phyloP scores from a whole-genome alignment of 257 asterid species.

The Salvia splendens region DNA sequence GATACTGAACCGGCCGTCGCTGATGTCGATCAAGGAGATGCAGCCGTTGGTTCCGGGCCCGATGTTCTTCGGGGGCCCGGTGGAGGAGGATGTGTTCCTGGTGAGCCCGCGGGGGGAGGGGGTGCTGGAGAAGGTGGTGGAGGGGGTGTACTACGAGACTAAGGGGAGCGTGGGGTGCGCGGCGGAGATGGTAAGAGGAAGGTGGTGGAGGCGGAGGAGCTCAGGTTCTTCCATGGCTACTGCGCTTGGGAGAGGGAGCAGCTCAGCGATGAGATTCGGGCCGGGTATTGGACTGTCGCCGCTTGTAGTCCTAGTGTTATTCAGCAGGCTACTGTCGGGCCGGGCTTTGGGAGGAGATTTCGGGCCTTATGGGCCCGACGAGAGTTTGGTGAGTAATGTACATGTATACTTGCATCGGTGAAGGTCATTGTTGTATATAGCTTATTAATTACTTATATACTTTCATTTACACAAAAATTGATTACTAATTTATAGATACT shows the following conservation, averaged over 20 bases:
- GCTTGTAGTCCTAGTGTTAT: conserved; percentile 73
- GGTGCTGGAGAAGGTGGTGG: conserved; percentile 75
- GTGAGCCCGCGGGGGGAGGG: conserved; percentile 64
- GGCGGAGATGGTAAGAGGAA: conserved; percentile 82
- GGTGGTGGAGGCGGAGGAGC: conserved; percentile 49
- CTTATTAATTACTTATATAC: no score
- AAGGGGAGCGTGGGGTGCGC: conserved; percentile 78
- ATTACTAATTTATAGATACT: no score
- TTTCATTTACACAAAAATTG: no score
- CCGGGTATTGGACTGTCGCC: conserved; percentile 84
- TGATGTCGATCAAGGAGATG: conserved; percentile 90
- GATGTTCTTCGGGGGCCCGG: conserved; percentile 85
- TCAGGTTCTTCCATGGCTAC: conserved; percentile 81
- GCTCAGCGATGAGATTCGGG: conserved; percentile 66
- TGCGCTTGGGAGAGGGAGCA: conserved; percentile 86
- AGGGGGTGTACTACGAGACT: conserved; percentile 72
- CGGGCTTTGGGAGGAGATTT: conserved; percentile 82
- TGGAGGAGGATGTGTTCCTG: conserved; percentile 71
- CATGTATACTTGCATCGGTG: neutral
- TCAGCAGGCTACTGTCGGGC: conserved; percentile 52
- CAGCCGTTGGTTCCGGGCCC: conserved; percentile 32
- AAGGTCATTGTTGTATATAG: neutral
- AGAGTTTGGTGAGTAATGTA: conserved; percentile 55
- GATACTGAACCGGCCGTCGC: conserved; percentile 83
- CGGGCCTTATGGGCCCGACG: conserved; percentile 68